Percentiles rank a stretch among this genome's conserved stretches.
Conservation (phyloP, 1,284 basidiomycete species). For the Trichosporon sp. region DNA sequence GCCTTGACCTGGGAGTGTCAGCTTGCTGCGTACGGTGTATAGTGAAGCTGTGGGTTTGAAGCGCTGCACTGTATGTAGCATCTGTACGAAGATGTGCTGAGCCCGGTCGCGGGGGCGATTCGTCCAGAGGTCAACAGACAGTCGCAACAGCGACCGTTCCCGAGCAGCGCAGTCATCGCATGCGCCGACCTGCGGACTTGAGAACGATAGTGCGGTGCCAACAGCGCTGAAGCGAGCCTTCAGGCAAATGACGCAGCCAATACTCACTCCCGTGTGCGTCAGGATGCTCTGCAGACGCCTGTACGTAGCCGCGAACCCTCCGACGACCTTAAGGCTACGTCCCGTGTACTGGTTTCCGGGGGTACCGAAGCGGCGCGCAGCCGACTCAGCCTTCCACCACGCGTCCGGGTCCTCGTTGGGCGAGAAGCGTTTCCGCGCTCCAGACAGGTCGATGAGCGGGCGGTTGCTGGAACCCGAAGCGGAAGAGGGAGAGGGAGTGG, state of each 20-base stretch:
- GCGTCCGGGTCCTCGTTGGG: slow-evolving; percentile 13
- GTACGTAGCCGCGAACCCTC: slow-evolving; percentile 15
- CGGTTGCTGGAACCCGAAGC: neutral
- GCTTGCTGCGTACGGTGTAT: neutral
- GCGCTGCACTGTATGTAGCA: too few relatives aligned
- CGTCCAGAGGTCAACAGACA: too few relatives aligned
- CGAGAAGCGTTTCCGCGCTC: neutral
- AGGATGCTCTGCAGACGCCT: slow-evolving; percentile 17
- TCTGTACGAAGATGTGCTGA: too few relatives aligned
- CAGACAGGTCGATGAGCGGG: neutral
- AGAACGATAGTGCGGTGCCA: too few relatives aligned
- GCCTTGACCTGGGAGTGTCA: slow-evolving; percentile 9
- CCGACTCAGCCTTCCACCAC: slow-evolving; percentile 16
- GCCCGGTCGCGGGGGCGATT: too few relatives aligned
- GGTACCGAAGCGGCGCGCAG: slow-evolving; percentile 3
- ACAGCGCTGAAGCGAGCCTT: too few relatives aligned
- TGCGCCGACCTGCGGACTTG: too few relatives aligned
- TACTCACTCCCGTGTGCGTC: neutral
- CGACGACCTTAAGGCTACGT: slow-evolving; percentile 10
- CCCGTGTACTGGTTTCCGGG: slow-evolving; percentile 27
- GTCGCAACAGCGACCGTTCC: too few relatives aligned
- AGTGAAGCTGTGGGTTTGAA: neutral
- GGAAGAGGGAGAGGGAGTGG: neutral
- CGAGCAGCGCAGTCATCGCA: too few relatives aligned
- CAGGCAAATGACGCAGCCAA: too few relatives aligned